Evolutionary conservation across 805 yeast genomes (phyloP), one percentile per base, ranked within the genome.

Genomic region (Saccharomyces mikatae): DNA sequence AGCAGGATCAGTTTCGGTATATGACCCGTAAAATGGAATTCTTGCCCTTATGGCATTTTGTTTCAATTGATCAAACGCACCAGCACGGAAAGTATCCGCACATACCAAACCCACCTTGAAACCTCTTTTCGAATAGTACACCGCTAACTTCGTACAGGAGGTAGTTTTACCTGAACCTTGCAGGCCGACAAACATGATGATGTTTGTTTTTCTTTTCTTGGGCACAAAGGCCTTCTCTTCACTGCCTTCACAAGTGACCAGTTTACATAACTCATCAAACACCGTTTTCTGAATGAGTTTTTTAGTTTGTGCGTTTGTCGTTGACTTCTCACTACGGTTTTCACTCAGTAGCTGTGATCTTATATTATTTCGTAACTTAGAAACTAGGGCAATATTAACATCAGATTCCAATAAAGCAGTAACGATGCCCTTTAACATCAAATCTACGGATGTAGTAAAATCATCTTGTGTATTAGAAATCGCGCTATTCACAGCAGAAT

Each of bases 131-230:
- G 90, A 92, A 69, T 94, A 94, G 69, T 88, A 91, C 1, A 89
- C 96, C 0, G 99, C 99, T 63, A 92, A 76, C 64, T 94, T 94
- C 1, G 99, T 94, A 82, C 97, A 91, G 2, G 97, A 84, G 0
- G 99, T 94, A 31, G 99, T 94, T 70, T 94, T 94, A 79, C 99
- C 99, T 11, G 98, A 94, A 75, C 99, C 99, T 71, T 94, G 99
- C 56, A 94, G 76, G 68, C 99, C 99, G 56, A 94, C 99, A 78
- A 94, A 87, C 99, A 94, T 94, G 60, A 94, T 86, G 31, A 92
- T 87, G 66, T 86, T 82, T 9, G 82, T 67, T 63, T 80, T 80
- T 63, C 89, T 84, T 76, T 91, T 91, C 74, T 86, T 87, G 46
- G 97, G 98, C 71, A 87, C 87, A 67, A 83, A 92, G 9, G 87